Evolutionary conservation across 371 early-diverging fungal genomes (phyloP), one percentile per base, ranked within the genome.

Genomic region (Mucor circinelloides): DNA sequence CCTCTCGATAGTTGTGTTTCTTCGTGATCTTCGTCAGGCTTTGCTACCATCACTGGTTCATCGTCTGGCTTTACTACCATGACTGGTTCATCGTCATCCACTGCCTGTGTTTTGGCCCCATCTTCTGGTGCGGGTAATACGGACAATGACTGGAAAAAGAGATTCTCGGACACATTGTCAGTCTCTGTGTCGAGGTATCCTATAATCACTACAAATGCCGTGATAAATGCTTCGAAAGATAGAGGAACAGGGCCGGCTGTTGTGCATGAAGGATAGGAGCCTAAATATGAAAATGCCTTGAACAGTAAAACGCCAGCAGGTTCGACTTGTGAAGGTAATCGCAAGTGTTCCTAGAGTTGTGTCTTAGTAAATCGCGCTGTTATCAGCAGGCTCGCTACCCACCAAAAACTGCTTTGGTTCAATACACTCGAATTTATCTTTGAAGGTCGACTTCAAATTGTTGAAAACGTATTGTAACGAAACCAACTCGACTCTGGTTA

Each of bases 351-450:
- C 85, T 85, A 67, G 7, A 12, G 7, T n/a, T 13, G 32, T 12
- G 13, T 12, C n/a, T n/a, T n/a, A n/a, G n/a, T n/a, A n/a, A n/a
- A n/a, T n/a, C n/a, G n/a, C n/a, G n/a, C n/a, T n/a, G n/a, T n/a
- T n/a, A n/a, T n/a, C n/a, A n/a, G n/a, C n/a, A n/a, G 23, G 6
- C 19, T 52, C 32, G 23, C 32, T 28, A 32, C 52, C 70, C 69
- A 84, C 84, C 75, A 82, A 52, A 50, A 85, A 85, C 15, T 67
- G 52, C 61, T 82, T 79, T 36, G 71, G 66, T 59, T 84, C 79
- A 58, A 85, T 81, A 48, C 75, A 76, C 30, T 76, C 76, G 58
- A 78, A 72, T n/a, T 66, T 63, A 46, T 83, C 78, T 27, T 71
- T 58, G 58, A 74, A 69, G 4, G 60, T 56, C 0, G 77, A 71